phyloP scores from a whole-genome alignment of 129 eudicot genomes.

The Saussurea involucrata region DNA sequence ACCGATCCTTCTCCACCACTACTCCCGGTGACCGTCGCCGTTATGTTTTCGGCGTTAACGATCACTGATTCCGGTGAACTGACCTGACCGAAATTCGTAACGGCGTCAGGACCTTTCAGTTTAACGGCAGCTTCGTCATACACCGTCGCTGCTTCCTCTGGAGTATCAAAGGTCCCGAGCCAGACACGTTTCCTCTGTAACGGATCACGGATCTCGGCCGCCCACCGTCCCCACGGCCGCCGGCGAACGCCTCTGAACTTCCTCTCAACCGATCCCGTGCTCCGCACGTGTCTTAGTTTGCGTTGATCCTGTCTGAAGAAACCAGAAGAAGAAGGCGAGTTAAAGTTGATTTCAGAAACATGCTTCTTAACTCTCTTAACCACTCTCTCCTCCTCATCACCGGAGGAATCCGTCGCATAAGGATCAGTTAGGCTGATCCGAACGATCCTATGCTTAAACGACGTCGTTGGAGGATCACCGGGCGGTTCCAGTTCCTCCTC shows the following conservation, averaged over 20 bases:
- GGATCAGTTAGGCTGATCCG: slow-evolving; percentile 50
- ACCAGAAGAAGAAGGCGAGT: not conserved
- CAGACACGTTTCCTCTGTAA: slow-evolving; percentile 46
- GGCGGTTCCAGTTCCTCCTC: not conserved
- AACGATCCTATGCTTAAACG: slow-evolving; percentile 22
- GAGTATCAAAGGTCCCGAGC: slow-evolving; percentile 64
- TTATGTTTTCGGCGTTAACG: not conserved
- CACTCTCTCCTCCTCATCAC: slow-evolving; percentile 21
- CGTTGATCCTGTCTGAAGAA: not conserved
- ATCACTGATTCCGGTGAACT: slow-evolving; percentile 3
- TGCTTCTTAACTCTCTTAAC: slow-evolving; percentile 41
- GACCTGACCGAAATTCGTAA: slow-evolving; percentile 41
- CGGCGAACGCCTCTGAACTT: slow-evolving; percentile 50
- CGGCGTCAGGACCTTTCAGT: slow-evolving; percentile 54
- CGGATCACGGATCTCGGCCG: slow-evolving; percentile 74
- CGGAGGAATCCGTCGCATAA: slow-evolving; percentile 67
- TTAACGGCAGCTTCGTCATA: slow-evolving; percentile 62
- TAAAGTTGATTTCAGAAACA: slow-evolving; percentile 36
- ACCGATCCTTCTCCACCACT: slow-evolving; percentile 2
- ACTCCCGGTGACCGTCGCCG: not conserved
- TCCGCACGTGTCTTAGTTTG: not conserved
- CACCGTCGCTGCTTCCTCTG: slow-evolving; percentile 62
- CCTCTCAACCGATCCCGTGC: slow-evolving; percentile 22
- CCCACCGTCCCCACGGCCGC: slow-evolving; percentile 78
- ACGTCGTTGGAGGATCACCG: slow-evolving; percentile 11